Evolutionary conservation across 2,329 filamentous ascomycete species (phyloP).

Genomic region (Penicillium sclerotigenum): DNA sequence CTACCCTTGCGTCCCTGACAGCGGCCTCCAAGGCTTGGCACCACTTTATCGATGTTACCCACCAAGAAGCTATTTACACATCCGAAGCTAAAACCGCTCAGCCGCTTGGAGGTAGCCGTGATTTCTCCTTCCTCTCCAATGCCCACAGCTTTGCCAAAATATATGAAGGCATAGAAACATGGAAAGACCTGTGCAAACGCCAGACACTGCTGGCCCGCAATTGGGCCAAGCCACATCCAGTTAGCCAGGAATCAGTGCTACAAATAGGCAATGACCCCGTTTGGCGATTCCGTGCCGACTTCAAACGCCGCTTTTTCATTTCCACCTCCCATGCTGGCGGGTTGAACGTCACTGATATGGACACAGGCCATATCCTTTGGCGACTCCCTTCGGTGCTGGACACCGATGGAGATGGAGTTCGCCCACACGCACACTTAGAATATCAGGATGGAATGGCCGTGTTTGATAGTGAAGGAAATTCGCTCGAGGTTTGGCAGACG

Average conservation of each 20-base stretch:
- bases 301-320: constrained; percentile 46
- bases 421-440: constrained; percentile 47
- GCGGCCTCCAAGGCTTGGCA: constrained; percentile 40
- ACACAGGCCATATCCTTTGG: constrained; percentile 43
- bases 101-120: constrained; percentile 25
- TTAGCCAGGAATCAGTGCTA: constrained; percentile 40
- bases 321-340: constrained; percentile 48
- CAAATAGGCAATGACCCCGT: constrained; percentile 43
- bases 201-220: constrained; percentile 41
- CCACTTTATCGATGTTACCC: constrained; percentile 42
- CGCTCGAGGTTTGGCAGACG: constrained; percentile 47
- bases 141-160: constrained; percentile 32
- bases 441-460: constrained; percentile 48
- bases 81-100: constrained; percentile 31
- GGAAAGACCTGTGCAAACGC: constrained; percentile 47
- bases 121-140: constrained; percentile 31
- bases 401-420: constrained; percentile 32
- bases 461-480: constrained; percentile 46
- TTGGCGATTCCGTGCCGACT: constrained; percentile 49
- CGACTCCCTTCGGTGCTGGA: constrained; percentile 29
- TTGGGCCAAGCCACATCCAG: constrained; percentile 36
- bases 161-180: constrained; percentile 36
- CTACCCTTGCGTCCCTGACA: constrained; percentile 38
- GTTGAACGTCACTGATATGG: constrained; percentile 48
- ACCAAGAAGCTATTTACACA: constrained; percentile 45